Conservation (phyloP, 495 filamentous ascomycete species). For the Aspergillus homomorphus region DNA sequence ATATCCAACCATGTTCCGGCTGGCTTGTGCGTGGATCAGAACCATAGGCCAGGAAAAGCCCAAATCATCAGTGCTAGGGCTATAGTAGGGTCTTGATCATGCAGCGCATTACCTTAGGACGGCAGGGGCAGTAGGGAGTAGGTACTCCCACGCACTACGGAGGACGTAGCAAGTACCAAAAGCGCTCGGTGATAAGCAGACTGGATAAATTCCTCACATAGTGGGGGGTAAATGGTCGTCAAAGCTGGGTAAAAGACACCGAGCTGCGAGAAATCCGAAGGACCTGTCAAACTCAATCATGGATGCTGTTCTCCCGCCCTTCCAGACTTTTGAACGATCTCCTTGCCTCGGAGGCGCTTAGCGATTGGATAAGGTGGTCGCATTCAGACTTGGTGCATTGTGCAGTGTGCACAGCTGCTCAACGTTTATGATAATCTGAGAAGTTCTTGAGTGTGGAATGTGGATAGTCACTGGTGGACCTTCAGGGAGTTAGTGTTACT, state of each 20-base stretch:
- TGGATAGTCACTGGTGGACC: background rate
- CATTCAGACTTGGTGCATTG: slow-evolving; percentile 5
- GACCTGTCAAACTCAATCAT: slow-evolving; percentile 13
- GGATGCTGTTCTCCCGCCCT: slow-evolving; percentile 13
- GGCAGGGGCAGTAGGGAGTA: slow-evolving; percentile 1
- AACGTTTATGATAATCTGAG: background rate
- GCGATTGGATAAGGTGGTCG: slow-evolving; percentile 23
- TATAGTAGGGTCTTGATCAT: slow-evolving; percentile 6
- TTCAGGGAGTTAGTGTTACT: background rate
- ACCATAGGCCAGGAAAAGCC: slow-evolving; percentile 17
- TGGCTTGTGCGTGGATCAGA: background rate
- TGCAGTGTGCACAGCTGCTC: slow-evolving; percentile 7
- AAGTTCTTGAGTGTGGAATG: background rate
- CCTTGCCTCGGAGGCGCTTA: slow-evolving; percentile 15
- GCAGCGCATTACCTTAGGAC: slow-evolving; percentile 9
- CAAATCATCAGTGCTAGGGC: slow-evolving; percentile 14
- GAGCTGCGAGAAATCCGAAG: slow-evolving; percentile 7
- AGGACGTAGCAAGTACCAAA: background rate
- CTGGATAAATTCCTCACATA: background rate
- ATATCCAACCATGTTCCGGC: slow-evolving; percentile 10
- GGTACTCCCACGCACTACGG: background rate
- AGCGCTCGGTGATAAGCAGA: background rate
- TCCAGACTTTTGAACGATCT: slow-evolving; percentile 12
- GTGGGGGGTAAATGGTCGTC: slow-evolving; percentile 4
- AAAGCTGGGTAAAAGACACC: slow-evolving; percentile 15